phyloP scores from a whole-genome alignment of 306 rosid genomes.

The Trifolium subterraneum region DNA sequence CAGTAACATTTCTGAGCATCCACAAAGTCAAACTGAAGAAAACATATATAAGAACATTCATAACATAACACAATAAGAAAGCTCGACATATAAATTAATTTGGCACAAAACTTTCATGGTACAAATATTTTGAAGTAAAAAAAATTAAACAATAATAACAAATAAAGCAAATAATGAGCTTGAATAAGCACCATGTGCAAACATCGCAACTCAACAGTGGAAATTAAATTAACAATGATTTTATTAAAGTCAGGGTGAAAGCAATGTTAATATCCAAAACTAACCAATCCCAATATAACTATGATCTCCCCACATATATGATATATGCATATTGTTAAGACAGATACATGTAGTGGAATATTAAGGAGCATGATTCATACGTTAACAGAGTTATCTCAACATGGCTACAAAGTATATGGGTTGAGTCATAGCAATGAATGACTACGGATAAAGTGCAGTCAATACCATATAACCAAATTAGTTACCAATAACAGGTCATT shows the following conservation, averaged over 20 bases:
- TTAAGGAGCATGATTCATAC: conserved; percentile 12
- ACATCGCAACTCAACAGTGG: neutral
- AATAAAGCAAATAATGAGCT: conserved; percentile 12
- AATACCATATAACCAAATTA: conserved; percentile 21
- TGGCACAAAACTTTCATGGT: conserved; percentile 19
- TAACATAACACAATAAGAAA: conserved; percentile 34
- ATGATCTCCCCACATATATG: conserved; percentile 12
- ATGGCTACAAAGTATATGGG: conserved; percentile 2
- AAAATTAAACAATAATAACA: neutral
- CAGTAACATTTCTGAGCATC: conserved; percentile 55
- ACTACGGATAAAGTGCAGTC: conserved; percentile 17
- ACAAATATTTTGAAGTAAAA: conserved; percentile 3
- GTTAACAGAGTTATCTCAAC: conserved; percentile 9
- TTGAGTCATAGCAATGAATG: conserved; percentile 20
- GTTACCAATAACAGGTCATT: conserved; percentile 29
- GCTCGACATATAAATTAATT: conserved; percentile 10
- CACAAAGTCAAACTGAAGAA: conserved; percentile 49
- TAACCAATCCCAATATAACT: conserved; percentile 1
- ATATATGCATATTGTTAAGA: conserved; percentile 1
- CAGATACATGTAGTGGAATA: neutral
- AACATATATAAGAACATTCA: conserved; percentile 41
- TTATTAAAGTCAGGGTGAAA: neutral
- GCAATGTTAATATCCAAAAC: conserved; percentile 15
- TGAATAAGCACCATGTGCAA: conserved; percentile 11
- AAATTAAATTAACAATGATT: neutral